Evolutionary conservation across 495 filamentous ascomycete genomes (phyloP).

Genomic region (Aspergillus baeticus): DNA sequence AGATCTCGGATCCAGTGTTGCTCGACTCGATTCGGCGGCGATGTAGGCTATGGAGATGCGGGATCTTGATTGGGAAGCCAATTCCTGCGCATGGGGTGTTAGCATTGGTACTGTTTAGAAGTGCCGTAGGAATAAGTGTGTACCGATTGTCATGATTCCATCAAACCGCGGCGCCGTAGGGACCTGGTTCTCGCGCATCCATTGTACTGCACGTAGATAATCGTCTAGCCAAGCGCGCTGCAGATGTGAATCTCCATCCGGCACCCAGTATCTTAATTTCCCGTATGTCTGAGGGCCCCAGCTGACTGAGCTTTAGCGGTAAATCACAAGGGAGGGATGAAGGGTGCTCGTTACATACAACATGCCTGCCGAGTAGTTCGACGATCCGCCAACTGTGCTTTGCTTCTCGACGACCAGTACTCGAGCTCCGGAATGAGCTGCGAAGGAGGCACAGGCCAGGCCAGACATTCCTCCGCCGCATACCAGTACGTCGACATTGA

Average conservation of each 20-base stretch:
- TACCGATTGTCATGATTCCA: slow-evolving; percentile 33
- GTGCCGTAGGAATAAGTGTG: too few species aligned
- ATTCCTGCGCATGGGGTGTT: too few species aligned
- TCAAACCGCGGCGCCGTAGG: slow-evolving; percentile 26
- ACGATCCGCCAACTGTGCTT: slow-evolving; percentile 20
- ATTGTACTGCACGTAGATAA: slow-evolving; percentile 27
- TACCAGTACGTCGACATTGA: slow-evolving; percentile 24
- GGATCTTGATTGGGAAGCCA: too few species aligned
- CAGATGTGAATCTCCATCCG: slow-evolving; percentile 21
- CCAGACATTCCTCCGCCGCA: slow-evolving; percentile 34
- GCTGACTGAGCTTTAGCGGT: slow-evolving; percentile 1
- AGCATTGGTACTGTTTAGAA: too few species aligned
- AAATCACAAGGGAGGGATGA: not conserved
- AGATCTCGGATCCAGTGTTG: too few species aligned
- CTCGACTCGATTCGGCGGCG: too few species aligned
- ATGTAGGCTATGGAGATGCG: too few species aligned
- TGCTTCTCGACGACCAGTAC: slow-evolving; percentile 28
- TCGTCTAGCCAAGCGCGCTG: slow-evolving; percentile 26
- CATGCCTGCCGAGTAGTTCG: slow-evolving; percentile 28
- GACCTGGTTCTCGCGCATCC: slow-evolving; percentile 27
- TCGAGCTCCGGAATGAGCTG: slow-evolving; percentile 22
- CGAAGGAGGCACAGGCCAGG: slow-evolving; percentile 28
- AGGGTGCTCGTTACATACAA: slow-evolving; percentile 20
- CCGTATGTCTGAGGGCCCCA: slow-evolving; percentile 25
- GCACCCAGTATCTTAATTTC: slow-evolving; percentile 26